These are phyloP conservation scores for Chamaecyparis obtusa DNA, from an alignment of 75 land plant species.

Conservation along the genomic window DNA sequence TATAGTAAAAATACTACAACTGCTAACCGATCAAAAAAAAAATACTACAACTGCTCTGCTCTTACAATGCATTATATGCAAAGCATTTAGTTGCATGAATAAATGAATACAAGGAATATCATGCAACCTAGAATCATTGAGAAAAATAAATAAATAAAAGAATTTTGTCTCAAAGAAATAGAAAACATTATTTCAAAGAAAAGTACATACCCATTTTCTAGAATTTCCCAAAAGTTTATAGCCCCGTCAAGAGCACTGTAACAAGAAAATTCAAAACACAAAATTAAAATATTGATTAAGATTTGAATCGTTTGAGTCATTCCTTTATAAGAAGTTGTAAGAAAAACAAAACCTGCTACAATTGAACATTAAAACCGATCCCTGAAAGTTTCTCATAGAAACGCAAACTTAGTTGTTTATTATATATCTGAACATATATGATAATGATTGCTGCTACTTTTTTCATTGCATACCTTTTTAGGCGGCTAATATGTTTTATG, in stretches of 20 bases:
- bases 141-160: neutral
- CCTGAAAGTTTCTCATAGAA: neutral
- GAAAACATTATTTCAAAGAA: neutral
- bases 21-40: too few species aligned
- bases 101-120: neutral
- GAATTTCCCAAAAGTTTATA: constrained; percentile 19
- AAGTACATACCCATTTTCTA: constrained; percentile 15
- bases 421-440: neutral
- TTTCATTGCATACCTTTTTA: neutral
- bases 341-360: neutral
- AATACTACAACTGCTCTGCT: too few species aligned
- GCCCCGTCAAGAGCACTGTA: constrained; percentile 18
- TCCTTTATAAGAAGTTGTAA: neutral
- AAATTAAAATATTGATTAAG: neutral
- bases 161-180: neutral
- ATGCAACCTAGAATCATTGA: neutral
- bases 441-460: neutral
- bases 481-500: neutral
- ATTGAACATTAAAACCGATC: neutral
- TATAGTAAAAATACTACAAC: neutral
- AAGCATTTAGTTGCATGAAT: neutral
- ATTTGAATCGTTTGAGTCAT: neutral
- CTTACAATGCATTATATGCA: neutral
- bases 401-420: neutral
- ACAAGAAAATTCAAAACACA: neutral